Evolutionary conservation across 2,329 filamentous ascomycete species (phyloP).

Genomic region (Ceratocystis ficicola): DNA sequence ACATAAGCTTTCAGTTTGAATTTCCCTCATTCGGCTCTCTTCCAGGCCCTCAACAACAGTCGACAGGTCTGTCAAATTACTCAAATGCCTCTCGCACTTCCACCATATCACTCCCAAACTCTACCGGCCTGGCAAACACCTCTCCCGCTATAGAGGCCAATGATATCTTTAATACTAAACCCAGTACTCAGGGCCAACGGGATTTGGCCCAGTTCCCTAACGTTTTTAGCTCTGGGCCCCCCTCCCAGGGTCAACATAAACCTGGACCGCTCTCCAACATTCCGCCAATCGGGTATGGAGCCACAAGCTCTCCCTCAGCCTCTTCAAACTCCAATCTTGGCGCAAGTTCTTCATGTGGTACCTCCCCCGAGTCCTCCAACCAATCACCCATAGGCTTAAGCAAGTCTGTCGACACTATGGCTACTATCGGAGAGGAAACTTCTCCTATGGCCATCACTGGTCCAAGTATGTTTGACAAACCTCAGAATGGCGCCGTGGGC

Average conservation of each 20-base stretch:
- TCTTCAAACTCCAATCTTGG: slow-evolving; percentile 50
- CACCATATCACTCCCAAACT: slow-evolving; percentile 18
- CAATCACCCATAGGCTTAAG: slow-evolving; percentile 53
- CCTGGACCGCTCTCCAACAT: background rate
- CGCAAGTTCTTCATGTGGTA: slow-evolving; percentile 56
- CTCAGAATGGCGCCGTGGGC: background rate
- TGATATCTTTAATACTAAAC: slow-evolving; percentile 2
- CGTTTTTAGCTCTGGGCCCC: slow-evolving; percentile 11
- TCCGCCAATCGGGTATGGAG: slow-evolving; percentile 31
- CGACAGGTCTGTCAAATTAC: background rate
- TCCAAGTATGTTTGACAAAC: slow-evolving; percentile 17
- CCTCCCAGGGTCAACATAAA: slow-evolving; percentile 14
- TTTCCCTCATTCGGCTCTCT: slow-evolving; percentile 87
- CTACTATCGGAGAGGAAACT: slow-evolving; percentile 53
- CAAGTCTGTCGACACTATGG: slow-evolving; percentile 50
- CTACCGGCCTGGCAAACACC: slow-evolving; percentile 22
- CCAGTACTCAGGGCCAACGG: background rate
- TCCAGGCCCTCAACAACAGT: slow-evolving; percentile 34
- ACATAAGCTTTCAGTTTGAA: slow-evolving; percentile 85
- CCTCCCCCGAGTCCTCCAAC: slow-evolving; percentile 62
- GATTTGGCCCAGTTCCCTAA: slow-evolving; percentile 19
- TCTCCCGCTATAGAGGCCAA: slow-evolving; percentile 8
- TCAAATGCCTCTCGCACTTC: slow-evolving; percentile 8
- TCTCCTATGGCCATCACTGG: slow-evolving; percentile 27
- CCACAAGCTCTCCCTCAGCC: slow-evolving; percentile 52